These are phyloP conservation scores for Mediolabrus comicus DNA, from an alignment of 108 stramenopile genomes.

Conservation along the genomic window DNA sequence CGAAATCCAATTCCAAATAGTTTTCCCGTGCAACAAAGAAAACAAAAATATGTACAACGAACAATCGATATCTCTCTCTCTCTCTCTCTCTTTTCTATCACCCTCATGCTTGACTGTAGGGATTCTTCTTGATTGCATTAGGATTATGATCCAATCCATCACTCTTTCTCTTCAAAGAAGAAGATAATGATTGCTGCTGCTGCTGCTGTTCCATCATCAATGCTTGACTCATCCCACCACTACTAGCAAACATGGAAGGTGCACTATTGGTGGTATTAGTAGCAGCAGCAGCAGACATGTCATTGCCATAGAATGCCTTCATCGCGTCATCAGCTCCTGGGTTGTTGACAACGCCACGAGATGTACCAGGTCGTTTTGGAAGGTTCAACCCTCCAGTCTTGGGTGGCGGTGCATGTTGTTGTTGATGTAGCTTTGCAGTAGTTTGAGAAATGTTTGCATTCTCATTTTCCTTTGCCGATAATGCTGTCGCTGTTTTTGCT, in stretches of 20 bases:
- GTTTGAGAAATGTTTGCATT: background rate
- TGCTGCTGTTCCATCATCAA: background rate
- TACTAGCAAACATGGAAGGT: conserved; percentile 11
- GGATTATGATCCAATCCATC: conserved; percentile 8
- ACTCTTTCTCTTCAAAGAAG: conserved; percentile 31
- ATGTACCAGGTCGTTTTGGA: conserved; percentile 29
- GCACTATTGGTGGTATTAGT: background rate
- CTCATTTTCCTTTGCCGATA: background rate
- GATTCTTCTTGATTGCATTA: conserved; percentile 16
- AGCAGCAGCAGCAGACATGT: background rate
- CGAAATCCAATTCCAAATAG: background rate
- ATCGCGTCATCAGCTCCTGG: background rate
- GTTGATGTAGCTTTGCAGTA: conserved; percentile 1
- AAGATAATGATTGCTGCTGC: background rate
- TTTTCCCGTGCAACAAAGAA: too few species aligned
- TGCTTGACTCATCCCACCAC: conserved; percentile 5
- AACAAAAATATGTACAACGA: too few species aligned
- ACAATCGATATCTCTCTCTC: too few species aligned
- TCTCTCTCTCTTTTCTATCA: background rate
- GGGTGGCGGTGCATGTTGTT: background rate
- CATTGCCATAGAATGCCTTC: background rate
- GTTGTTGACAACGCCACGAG: conserved; percentile 9
- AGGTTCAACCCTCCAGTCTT: conserved; percentile 19
- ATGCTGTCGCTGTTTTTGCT: background rate
- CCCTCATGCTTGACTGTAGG: conserved; percentile 26